These are phyloP conservation scores for Phytophthora sp. DNA, from an alignment of 352 stramenopile species.

Conservation along the genomic window DNA sequence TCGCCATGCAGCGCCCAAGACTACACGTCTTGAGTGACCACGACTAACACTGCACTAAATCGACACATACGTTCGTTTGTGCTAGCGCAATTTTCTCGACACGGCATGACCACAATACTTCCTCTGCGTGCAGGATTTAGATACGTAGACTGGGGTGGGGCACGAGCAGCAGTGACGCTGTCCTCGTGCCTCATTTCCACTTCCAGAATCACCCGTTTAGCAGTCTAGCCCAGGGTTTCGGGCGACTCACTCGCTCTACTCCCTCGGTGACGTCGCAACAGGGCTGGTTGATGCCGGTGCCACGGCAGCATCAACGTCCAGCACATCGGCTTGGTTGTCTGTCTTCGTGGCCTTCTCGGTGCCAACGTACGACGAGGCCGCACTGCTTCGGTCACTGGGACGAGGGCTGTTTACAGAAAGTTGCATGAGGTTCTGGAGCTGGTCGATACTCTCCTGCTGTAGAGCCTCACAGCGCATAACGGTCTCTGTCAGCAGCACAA, in stretches of 20 bases:
- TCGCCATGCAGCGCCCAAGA: background rate
- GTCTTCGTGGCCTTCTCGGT: constrained; percentile 17
- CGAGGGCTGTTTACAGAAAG: constrained; percentile 42
- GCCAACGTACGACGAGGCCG: constrained; percentile 22
- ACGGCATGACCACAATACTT: background rate
- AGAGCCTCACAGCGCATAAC: constrained; percentile 81
- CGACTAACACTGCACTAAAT: background rate
- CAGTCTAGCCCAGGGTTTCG: constrained; percentile 13
- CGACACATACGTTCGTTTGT: background rate
- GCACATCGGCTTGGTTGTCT: constrained; percentile 5
- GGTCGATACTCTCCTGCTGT: constrained; percentile 83
- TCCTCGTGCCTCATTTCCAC: background rate
- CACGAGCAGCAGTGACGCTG: background rate
- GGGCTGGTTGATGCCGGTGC: constrained; percentile 2
- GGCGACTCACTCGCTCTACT: constrained; percentile 1
- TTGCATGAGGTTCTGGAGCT: constrained; percentile 87
- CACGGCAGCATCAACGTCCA: constrained; percentile 22
- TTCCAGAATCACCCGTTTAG: constrained; percentile 17
- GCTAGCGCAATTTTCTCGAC: background rate
- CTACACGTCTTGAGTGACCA: background rate
- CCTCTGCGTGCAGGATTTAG: constrained; percentile 10
- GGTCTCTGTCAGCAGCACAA: constrained; percentile 84
- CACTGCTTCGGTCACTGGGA: constrained; percentile 27
- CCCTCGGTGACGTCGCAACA: constrained; percentile 5
- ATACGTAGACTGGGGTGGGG: constrained; percentile 20